Evolutionary conservation across 345 rosid genomes (phyloP).

Genomic region (Raphanus raphanistrum): DNA sequence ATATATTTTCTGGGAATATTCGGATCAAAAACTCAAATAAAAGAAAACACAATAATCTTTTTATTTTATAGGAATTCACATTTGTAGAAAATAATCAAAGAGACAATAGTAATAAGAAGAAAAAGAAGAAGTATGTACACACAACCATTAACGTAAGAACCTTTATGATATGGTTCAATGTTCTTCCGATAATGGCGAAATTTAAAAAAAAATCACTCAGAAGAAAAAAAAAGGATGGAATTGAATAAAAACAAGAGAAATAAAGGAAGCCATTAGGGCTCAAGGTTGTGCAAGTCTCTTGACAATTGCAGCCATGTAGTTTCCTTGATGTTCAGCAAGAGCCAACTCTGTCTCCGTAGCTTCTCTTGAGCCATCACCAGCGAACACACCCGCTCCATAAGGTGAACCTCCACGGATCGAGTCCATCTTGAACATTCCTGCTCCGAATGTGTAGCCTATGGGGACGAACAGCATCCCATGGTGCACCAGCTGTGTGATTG

Average conservation of each 20-base stretch:
- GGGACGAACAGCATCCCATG: slow-evolving; percentile 88
- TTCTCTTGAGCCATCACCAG: slow-evolving; percentile 77
- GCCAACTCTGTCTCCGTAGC: slow-evolving; percentile 67
- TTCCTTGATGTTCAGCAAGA: slow-evolving; percentile 79
- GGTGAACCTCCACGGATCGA: slow-evolving; percentile 79
- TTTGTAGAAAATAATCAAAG: not conserved
- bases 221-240: slow-evolving; percentile 17
- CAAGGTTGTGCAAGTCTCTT: slow-evolving; percentile 55
- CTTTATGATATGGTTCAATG: not conserved
- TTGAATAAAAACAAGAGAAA: slow-evolving; percentile 6
- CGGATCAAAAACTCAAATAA: not conserved
- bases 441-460: slow-evolving; percentile 78
- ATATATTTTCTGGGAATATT: not conserved
- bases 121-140: slow-evolving; percentile 19
- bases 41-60: not conserved
- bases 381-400: slow-evolving; percentile 70
- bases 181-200: slow-evolving; percentile 24
- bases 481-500: slow-evolving; percentile 73
- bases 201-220: slow-evolving; percentile 2
- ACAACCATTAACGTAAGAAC: slow-evolving; percentile 26
- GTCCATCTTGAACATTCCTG: slow-evolving; percentile 83
- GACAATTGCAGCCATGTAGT: slow-evolving; percentile 66
- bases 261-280: slow-evolving; percentile 1
- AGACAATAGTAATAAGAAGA: not conserved
- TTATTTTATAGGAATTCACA: not conserved